Evolutionary conservation across 805 yeast species (phyloP).

Genomic region (Yamadazyma scolyti): DNA sequence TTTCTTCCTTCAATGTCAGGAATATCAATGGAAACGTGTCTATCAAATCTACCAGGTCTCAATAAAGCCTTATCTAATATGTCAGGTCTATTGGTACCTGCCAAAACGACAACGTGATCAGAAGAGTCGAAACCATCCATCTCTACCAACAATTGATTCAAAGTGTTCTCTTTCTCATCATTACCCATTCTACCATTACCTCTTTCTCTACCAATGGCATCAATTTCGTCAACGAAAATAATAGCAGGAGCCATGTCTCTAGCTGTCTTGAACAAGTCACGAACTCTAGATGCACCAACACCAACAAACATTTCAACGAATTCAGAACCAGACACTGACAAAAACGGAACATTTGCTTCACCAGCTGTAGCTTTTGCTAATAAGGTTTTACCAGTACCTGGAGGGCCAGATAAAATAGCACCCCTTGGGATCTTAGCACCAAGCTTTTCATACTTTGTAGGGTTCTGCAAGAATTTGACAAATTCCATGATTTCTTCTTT

Average conservation of each 20-base stretch:
- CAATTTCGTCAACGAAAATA: slow-evolving; percentile 97
- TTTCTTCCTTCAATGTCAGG: slow-evolving; percentile 96
- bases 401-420: slow-evolving; percentile 95
- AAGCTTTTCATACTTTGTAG: slow-evolving; percentile 81
- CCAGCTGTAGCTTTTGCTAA: slow-evolving; percentile 99
- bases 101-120: slow-evolving; percentile 94
- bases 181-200: slow-evolving; percentile 77
- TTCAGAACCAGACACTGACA: slow-evolving; percentile 94
- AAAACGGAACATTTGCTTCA: slow-evolving; percentile 97
- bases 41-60: slow-evolving; percentile 97
- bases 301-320: slow-evolving; percentile 99
- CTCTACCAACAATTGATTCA: slow-evolving; percentile 93
- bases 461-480: slow-evolving; percentile 88
- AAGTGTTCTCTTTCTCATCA: slow-evolving; percentile 95
- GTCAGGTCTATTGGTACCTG: slow-evolving; percentile 96
- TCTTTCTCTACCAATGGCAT: slow-evolving; percentile 95
- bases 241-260: slow-evolving; percentile 93
- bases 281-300: slow-evolving; percentile 97
- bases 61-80: slow-evolving; percentile 87
- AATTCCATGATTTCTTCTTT: slow-evolving; percentile 98
- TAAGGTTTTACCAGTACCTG: slow-evolving; percentile 98
- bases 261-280: slow-evolving; percentile 90
- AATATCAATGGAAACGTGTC: slow-evolving; percentile 86
- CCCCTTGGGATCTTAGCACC: slow-evolving; percentile 99
- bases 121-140: slow-evolving; percentile 95